Evolutionary conservation across 2,329 filamentous ascomycete species (phyloP), one percentile per base, ranked within the genome.

Genomic region (Xylariaceae sp.): DNA sequence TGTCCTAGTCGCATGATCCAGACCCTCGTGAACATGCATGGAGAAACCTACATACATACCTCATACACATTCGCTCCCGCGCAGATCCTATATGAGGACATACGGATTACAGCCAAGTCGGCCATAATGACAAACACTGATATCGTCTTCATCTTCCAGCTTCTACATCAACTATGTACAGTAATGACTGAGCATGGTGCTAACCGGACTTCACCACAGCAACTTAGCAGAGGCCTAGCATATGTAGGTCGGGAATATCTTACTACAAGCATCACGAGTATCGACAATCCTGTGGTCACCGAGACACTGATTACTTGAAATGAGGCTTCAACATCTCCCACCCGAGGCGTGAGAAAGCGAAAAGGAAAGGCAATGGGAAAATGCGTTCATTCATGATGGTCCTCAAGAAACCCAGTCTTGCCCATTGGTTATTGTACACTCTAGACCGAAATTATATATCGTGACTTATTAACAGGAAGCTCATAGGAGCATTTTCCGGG

Each of bases 401-500:
- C 52, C 23, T 51, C 35, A 18, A 53, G 52, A 57, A 57, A 56
- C 59, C 59, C 49, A 53, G 44, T 30, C 30, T 48, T 45, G 55
- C 57, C 57, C 34, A 53, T 10, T 56, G 50, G 23, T 53, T 59
- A 51, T 49, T 60, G 55, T 63, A 63, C 62, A 63, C 55, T 63
- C 57, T 63, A 63, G 57, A 61, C 15, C 18, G 57, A 51, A 37
- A 59, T 61, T 53, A 62, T 34, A 35, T 48, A 34, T 54, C 51
- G 35, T 57, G 45, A 62, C 49, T 44, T 48, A 55, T 60, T 42
- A 58, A 57, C 52, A 55, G 56, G 55, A 48, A 55, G 49, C 52
- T 59, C 51, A 39, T 30, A 45, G 42, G 9, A 97, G 83, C 93
- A 97, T 97, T 71, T 90, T 88, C 66, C 90, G 82, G 45, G 93